phyloP scores from a whole-genome alignment of 192 early-diverging fungal genomes.

The Gigaspora rosea region DNA sequence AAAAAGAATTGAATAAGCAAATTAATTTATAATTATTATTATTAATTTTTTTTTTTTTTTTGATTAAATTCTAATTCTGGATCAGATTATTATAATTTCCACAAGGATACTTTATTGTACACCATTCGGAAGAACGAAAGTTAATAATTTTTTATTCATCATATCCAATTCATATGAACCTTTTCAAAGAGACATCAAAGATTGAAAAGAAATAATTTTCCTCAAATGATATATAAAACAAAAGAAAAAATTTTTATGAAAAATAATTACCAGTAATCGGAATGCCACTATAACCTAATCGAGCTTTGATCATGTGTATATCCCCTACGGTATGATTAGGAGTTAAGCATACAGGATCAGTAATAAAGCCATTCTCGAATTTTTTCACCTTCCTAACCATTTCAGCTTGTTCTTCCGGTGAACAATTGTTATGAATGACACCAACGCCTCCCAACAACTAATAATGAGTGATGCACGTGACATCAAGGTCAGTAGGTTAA shows the following conservation, averaged over 20 bases:
- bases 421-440: slow-evolving; percentile 98
- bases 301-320: slow-evolving; percentile 83
- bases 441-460: slow-evolving; percentile 90
- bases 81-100: slow-evolving; percentile 30
- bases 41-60: background rate
- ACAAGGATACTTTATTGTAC: slow-evolving; percentile 35
- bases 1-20: background rate
- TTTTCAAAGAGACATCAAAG: background rate
- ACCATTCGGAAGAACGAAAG: slow-evolving; percentile 51
- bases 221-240: too few species aligned
- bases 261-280: slow-evolving; percentile 81
- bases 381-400: slow-evolving; percentile 98
- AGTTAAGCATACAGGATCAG: slow-evolving; percentile 86
- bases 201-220: background rate
- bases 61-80: background rate
- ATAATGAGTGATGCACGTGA: too few species aligned
- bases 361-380: slow-evolving; percentile 99
- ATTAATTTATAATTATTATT: background rate
- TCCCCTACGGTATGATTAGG: slow-evolving; percentile 83
- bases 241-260: background rate
- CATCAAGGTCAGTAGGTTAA: too few species aligned
- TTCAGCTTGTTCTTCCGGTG: slow-evolving; percentile 90
- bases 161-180: background rate
- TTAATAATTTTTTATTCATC: slow-evolving; percentile 31
- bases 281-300: slow-evolving; percentile 92